These are phyloP conservation scores for Cryptococcus sp. DNA, from an alignment of 1,284 basidiomycete species.

Conservation along the genomic window DNA sequence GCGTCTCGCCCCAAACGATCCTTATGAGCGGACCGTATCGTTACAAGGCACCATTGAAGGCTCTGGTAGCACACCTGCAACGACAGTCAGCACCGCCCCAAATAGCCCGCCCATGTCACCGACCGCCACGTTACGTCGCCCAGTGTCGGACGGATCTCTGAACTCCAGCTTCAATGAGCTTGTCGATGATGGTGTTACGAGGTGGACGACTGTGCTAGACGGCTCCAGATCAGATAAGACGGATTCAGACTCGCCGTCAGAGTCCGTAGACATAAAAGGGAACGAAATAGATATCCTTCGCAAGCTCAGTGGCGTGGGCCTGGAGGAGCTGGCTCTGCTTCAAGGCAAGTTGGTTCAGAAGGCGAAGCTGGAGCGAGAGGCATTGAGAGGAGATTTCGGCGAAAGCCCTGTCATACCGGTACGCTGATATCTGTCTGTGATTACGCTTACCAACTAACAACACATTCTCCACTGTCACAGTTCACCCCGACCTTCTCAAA, in stretches of 20 bases:
- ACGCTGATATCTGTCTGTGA: neutral
- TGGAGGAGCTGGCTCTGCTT: slow-evolving; percentile 36
- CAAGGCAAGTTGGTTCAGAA: slow-evolving; percentile 43
- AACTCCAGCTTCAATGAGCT: slow-evolving; percentile 14
- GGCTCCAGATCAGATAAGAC: neutral
- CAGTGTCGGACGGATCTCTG: slow-evolving; percentile 8
- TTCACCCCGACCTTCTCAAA: slow-evolving; percentile 12
- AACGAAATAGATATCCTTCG: slow-evolving; percentile 21
- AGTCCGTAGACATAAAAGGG: neutral
- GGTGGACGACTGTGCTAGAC: slow-evolving; percentile 14
- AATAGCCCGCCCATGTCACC: slow-evolving; percentile 8
- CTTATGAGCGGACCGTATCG: slow-evolving; percentile 11
- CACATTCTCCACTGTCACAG: neutral
- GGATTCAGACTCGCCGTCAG: neutral
- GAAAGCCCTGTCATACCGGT: slow-evolving; percentile 21
- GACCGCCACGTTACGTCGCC: slow-evolving; percentile 7
- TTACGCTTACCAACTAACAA: too few species aligned
- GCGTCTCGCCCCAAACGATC: slow-evolving; percentile 7
- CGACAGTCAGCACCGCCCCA: slow-evolving; percentile 1
- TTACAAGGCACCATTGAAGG: slow-evolving; percentile 14
- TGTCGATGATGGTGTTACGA: neutral
- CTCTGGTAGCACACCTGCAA: neutral
- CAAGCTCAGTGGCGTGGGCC: slow-evolving; percentile 38
- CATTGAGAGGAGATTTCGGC: slow-evolving; percentile 19
- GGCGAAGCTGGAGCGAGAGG: slow-evolving; percentile 41